A percentile compares a stretch with the other conserved stretches of the same genome.
Conservation (phyloP, 2,329 filamentous ascomycete species). For the Colletotrichum lini region DNA sequence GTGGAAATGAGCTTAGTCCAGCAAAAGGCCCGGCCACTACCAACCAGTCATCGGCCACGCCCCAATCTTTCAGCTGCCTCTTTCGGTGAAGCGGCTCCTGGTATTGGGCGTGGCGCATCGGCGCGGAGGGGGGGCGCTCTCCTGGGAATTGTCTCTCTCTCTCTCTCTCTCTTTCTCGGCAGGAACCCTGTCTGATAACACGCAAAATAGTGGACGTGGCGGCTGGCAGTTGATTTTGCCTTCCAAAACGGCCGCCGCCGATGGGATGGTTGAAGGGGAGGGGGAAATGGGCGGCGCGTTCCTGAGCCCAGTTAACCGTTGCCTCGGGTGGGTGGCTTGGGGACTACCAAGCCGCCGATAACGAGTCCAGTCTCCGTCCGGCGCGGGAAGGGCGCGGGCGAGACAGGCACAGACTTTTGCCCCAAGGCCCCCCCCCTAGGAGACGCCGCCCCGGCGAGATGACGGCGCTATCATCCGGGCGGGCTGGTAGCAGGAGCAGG, state of each 20-base stretch:
- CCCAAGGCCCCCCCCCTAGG: neutral
- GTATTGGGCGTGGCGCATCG: conserved; percentile 3
- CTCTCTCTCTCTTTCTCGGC: no score
- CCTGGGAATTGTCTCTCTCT: neutral
- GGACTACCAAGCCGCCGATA: neutral
- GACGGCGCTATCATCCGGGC: neutral
- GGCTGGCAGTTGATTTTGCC: conserved; percentile 6
- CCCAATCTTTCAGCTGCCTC: conserved; percentile 35
- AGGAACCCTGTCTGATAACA: neutral
- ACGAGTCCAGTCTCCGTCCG: neutral
- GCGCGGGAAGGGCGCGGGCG: conserved; percentile 5
- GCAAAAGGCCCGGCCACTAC: conserved; percentile 13
- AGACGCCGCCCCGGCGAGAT: neutral
- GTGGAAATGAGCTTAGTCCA: conserved; percentile 26
- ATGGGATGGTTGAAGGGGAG: neutral
- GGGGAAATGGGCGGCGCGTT: conserved; percentile 8
- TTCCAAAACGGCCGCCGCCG: conserved; percentile 31
- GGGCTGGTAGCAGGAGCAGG: neutral
- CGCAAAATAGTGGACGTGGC: no score
- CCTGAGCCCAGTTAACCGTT: conserved; percentile 13
- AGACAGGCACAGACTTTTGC: neutral
- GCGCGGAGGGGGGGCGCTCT: neutral
- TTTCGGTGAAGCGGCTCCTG: conserved; percentile 37
- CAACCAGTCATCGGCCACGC: conserved; percentile 6
- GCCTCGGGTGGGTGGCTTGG: neutral